Percentiles rank a stretch among this genome's conserved stretches.
These are phyloP conservation scores for Mortierella sp. DNA, from an alignment of 371 early-diverging fungal genomes.

Conservation along the genomic window DNA sequence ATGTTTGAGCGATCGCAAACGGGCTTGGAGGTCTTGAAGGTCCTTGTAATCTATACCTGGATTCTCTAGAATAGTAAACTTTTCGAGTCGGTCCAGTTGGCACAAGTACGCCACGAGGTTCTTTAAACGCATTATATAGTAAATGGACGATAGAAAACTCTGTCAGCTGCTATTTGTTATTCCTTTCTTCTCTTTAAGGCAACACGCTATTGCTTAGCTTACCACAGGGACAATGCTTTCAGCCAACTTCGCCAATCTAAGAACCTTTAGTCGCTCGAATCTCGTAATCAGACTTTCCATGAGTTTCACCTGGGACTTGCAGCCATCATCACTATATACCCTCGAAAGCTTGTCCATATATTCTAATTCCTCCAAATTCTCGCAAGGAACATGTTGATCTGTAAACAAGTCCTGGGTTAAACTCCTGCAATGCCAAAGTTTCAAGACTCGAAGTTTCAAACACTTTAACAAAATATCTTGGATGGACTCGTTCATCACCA, in stretches of 20 bases:
- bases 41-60: slow-evolving; percentile 29
- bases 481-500: slow-evolving; percentile 46
- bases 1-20: slow-evolving; percentile 25
- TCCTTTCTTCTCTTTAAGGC: background rate
- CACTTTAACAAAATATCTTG: slow-evolving; percentile 39
- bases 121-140: slow-evolving; percentile 8
- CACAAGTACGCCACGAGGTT: slow-evolving; percentile 48
- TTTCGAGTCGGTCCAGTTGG: slow-evolving; percentile 49
- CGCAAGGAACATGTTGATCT: slow-evolving; percentile 20
- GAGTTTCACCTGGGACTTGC: slow-evolving; percentile 38
- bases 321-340: slow-evolving; percentile 28
- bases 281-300: slow-evolving; percentile 35
- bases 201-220: background rate
- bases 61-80: slow-evolving; percentile 45
- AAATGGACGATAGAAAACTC: background rate
- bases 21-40: slow-evolving; percentile 25
- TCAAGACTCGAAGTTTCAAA: slow-evolving; percentile 19
- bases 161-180: background rate
- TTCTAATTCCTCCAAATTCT: slow-evolving; percentile 35
- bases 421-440: slow-evolving; percentile 50
- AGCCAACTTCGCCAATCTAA: slow-evolving; percentile 42
- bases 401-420: slow-evolving; percentile 44
- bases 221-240: slow-evolving; percentile 39
- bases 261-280: slow-evolving; percentile 28
- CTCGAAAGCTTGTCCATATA: slow-evolving; percentile 51